These are phyloP conservation scores for Jatropha curcas DNA, from an alignment of 345 rosid genomes.

Conservation along the genomic window DNA sequence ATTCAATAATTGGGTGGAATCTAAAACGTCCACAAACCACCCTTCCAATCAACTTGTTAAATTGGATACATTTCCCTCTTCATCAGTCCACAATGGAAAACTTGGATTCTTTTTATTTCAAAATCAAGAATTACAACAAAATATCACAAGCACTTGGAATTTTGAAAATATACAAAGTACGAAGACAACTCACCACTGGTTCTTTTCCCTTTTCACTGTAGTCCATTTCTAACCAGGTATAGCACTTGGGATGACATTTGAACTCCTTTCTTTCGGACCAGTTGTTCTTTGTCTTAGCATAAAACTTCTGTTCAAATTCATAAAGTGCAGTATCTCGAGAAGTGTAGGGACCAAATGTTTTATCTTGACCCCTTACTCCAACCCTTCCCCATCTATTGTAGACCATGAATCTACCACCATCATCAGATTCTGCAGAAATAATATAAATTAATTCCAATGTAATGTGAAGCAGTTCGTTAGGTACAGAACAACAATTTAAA, in stretches of 20 bases:
- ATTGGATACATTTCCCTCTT: not conserved
- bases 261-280: constrained; percentile 67
- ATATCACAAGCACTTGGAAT: not conserved
- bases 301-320: constrained; percentile 64
- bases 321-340: constrained; percentile 48
- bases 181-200: constrained; percentile 49
- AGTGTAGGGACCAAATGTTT: constrained; percentile 64
- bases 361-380: constrained; percentile 82
- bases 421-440: constrained; percentile 70
- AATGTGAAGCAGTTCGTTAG: not conserved
- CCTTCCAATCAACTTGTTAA: not conserved
- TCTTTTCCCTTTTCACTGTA: constrained; percentile 51
- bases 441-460: not conserved
- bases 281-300: constrained; percentile 60
- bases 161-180: not conserved
- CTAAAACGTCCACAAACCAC: not conserved
- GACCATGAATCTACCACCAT: constrained; percentile 56
- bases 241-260: constrained; percentile 51
- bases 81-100: not conserved
- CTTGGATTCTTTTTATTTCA: not conserved
- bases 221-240: constrained; percentile 85
- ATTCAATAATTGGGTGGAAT: not conserved
- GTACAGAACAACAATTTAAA: not conserved
- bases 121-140: too few relatives aligned
- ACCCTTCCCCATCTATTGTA: constrained; percentile 92